These are phyloP conservation scores for Rasamsonia emersonii DNA, from an alignment of 2,329 filamentous ascomycete genomes.

Conservation along the genomic window DNA sequence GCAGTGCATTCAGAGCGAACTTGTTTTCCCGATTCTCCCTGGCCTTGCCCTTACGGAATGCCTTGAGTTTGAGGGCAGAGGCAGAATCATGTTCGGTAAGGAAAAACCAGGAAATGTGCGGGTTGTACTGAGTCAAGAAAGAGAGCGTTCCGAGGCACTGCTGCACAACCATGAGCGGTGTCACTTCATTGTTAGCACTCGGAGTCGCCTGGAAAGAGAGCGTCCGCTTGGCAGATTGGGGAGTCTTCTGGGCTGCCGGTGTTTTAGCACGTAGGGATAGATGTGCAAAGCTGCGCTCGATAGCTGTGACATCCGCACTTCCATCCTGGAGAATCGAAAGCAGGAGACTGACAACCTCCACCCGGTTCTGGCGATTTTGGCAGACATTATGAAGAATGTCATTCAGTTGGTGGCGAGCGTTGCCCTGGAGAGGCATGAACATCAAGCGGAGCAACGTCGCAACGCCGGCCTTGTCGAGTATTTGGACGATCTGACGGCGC, in stretches of 20 bases:
- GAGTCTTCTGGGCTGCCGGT: constrained; percentile 67
- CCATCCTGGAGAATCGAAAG: constrained; percentile 93
- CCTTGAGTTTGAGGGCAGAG: constrained; percentile 65
- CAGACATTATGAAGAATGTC: constrained; percentile 85
- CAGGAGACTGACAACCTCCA: constrained; percentile 86
- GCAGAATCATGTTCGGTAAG: constrained; percentile 84
- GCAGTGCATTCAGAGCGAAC: constrained; percentile 83
- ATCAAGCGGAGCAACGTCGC: constrained; percentile 95
- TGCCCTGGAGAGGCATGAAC: constrained; percentile 91
- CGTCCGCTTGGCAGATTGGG: constrained; percentile 68
- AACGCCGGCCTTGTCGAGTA: constrained; percentile 92
- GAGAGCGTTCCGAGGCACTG: constrained; percentile 84
- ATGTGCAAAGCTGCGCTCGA: constrained; percentile 91
- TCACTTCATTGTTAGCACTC: constrained; percentile 70
- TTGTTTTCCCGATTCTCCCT: constrained; percentile 78
- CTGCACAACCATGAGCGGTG: constrained; percentile 88
- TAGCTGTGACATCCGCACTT: constrained; percentile 82
- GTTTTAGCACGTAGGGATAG: constrained; percentile 86
- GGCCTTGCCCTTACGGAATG: constrained; percentile 75
- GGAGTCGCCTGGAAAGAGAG: constrained; percentile 50
- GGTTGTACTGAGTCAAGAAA: constrained; percentile 74
- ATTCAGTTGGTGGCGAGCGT: constrained; percentile 73
- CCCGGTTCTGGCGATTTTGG: constrained; percentile 90
- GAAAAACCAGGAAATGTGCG: constrained; percentile 84
- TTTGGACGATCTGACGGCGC: constrained; percentile 79